Evolutionary conservation across 2,329 filamentous ascomycete genomes (phyloP).

Genomic region (Claviceps sp.): DNA sequence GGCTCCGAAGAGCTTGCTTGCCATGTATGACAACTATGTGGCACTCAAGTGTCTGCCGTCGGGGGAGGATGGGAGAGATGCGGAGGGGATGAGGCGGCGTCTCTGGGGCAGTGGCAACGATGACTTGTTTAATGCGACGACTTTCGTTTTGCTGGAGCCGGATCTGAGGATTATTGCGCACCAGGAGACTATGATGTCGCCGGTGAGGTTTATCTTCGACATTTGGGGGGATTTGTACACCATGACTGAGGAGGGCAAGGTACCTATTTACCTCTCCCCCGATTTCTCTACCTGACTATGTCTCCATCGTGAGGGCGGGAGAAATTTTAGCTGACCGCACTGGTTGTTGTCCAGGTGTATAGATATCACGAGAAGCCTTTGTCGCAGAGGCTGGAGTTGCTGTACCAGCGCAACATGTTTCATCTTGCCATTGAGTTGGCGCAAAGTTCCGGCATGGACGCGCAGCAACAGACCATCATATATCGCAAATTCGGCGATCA

Average conservation of each 20-base stretch:
- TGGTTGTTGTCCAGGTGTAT: slow-evolving; percentile 44
- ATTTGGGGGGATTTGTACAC: slow-evolving; percentile 89
- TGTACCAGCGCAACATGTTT: slow-evolving; percentile 90
- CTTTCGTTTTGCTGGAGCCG: slow-evolving; percentile 82
- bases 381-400: slow-evolving; percentile 79
- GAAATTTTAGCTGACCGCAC: background rate
- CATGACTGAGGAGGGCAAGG: slow-evolving; percentile 85
- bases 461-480: slow-evolving; percentile 75
- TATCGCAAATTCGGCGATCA: slow-evolving; percentile 90
- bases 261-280: slow-evolving; percentile 19
- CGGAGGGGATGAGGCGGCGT: slow-evolving; percentile 51
- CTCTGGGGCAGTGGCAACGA: slow-evolving; percentile 60
- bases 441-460: slow-evolving; percentile 72
- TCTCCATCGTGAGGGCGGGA: background rate
- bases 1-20: slow-evolving; percentile 70
- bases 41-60: slow-evolving; percentile 68
- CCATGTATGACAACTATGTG: slow-evolving; percentile 73
- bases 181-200: slow-evolving; percentile 69
- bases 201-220: slow-evolving; percentile 66
- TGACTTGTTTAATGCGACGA: slow-evolving; percentile 73
- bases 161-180: slow-evolving; percentile 83
- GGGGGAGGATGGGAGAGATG: slow-evolving; percentile 36
- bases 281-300: background rate
- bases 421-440: slow-evolving; percentile 84
- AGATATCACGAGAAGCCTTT: slow-evolving; percentile 85